phyloP scores from a whole-genome alignment of 2,329 filamentous ascomycete genomes.

The Acephala macrosclerotiorum region DNA sequence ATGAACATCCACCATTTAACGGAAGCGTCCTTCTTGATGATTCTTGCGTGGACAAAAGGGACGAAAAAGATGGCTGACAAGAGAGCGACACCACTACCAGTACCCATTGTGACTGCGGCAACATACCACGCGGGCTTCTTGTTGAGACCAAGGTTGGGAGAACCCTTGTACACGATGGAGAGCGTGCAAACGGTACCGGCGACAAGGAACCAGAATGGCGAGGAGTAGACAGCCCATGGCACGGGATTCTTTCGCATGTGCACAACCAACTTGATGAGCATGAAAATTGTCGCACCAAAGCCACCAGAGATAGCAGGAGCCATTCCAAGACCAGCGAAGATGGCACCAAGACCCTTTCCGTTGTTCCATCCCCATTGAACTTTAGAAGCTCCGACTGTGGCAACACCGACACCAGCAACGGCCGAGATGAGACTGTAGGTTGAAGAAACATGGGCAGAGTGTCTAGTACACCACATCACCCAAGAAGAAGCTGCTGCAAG shows the following conservation, averaged over 20 bases:
- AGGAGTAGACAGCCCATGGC: conserved; percentile 75
- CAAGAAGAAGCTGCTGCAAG: conserved; percentile 71
- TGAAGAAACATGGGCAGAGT: conserved; percentile 77
- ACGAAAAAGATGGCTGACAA: conserved; percentile 76
- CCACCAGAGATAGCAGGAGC: conserved; percentile 71
- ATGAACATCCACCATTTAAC: conserved; percentile 70
- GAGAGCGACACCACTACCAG: conserved; percentile 64
- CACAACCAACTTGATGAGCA: conserved; percentile 75
- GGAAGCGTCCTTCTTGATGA: conserved; percentile 72
- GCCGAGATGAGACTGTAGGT: conserved; percentile 76
- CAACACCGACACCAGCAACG: conserved; percentile 73
- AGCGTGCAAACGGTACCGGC: conserved; percentile 77
- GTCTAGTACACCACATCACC: conserved; percentile 82
- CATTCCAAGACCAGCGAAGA: conserved; percentile 76
- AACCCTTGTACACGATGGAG: conserved; percentile 83
- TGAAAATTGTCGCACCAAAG: conserved; percentile 74
- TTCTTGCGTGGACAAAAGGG: conserved; percentile 69
- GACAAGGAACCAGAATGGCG: conserved; percentile 80
- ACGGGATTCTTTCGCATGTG: conserved; percentile 76
- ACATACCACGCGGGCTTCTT: conserved; percentile 75
- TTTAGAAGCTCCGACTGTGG: conserved; percentile 65
- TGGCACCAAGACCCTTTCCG: conserved; percentile 74
- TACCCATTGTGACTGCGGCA: conserved; percentile 69
- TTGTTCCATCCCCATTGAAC: conserved; percentile 76
- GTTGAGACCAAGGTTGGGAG: conserved; percentile 69